A percentile compares a stretch with the other conserved stretches of the same genome.
phyloP scores from a whole-genome alignment of 2,329 filamentous ascomycete genomes.

The Cladosporium austrohemisphaericum region DNA sequence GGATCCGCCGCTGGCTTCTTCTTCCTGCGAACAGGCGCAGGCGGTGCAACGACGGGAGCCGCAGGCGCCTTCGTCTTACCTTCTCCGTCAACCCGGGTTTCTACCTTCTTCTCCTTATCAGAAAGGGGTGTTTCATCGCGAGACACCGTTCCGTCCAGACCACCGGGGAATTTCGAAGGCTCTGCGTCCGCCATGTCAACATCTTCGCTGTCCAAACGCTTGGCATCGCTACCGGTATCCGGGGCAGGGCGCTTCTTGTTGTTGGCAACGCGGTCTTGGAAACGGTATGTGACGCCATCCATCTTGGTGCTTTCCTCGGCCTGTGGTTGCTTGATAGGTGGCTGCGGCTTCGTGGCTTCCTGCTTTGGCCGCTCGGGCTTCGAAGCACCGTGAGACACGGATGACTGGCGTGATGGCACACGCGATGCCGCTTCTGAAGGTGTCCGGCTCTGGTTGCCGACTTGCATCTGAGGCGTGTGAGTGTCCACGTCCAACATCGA shows the following conservation, averaged over 20 bases:
- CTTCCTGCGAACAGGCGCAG: conserved; percentile 23
- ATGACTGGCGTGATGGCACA: background rate
- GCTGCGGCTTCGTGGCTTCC: background rate
- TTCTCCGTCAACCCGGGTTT: conserved; percentile 15
- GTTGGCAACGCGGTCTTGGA: conserved; percentile 29
- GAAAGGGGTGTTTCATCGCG: conserved; percentile 24
- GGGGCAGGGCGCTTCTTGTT: conserved; percentile 18
- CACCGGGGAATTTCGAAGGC: conserved; percentile 5
- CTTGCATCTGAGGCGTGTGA: conserved; percentile 11
- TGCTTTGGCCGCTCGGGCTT: background rate
- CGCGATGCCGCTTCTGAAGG: background rate
- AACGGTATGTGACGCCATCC: conserved; percentile 33
- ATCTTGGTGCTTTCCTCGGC: conserved; percentile 27
- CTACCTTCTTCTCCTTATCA: conserved; percentile 16
- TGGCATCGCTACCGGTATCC: conserved; percentile 15
- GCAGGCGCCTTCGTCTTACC: conserved; percentile 13
- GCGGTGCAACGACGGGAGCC: conserved; percentile 15
- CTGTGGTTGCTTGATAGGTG: background rate
- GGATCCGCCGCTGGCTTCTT: conserved; percentile 26
- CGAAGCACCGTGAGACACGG: background rate
- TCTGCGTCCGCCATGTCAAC: conserved; percentile 32
- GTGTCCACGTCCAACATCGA: conserved; percentile 26
- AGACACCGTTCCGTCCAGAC: conserved; percentile 20
- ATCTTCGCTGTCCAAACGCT: conserved; percentile 21
- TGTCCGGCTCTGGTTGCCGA: conserved; percentile 1